Conservation (phyloP, 345 rosid species). For the Tarenaya hassleriana region DNA sequence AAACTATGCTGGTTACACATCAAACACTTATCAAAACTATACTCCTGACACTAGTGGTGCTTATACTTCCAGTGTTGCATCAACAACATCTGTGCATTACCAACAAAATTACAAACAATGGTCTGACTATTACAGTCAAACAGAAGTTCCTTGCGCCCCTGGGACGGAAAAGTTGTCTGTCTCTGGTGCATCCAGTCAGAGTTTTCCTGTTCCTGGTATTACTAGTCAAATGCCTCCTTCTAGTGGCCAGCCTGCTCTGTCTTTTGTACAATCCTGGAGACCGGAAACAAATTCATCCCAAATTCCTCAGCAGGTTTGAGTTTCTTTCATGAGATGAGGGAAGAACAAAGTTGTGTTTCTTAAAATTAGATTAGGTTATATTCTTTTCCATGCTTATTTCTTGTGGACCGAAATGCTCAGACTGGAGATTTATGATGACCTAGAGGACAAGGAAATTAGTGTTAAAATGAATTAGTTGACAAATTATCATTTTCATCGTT, state of each 20-base stretch:
- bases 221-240: conserved; percentile 48
- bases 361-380: conserved; percentile 10
- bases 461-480: neutral
- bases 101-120: conserved; percentile 83
- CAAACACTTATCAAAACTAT: conserved; percentile 64
- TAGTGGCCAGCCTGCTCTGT: conserved; percentile 50
- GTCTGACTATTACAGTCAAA: conserved; percentile 72
- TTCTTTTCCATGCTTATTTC: neutral
- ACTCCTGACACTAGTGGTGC: conserved; percentile 44
- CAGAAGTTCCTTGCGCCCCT: conserved; percentile 97
- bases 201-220: conserved; percentile 46
- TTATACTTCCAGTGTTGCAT: conserved; percentile 46
- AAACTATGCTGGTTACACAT: conserved; percentile 53
- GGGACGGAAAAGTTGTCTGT: conserved; percentile 83
- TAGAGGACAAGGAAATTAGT: conserved; percentile 1
- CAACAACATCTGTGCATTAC: conserved; percentile 53
- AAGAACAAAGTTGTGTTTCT: conserved; percentile 3
- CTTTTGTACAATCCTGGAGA: conserved; percentile 55
- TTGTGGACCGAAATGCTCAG: neutral
- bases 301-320: conserved; percentile 62
- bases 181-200: conserved; percentile 47
- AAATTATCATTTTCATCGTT: conserved; percentile 21
- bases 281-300: conserved; percentile 54
- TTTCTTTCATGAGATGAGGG: conserved; percentile 17
- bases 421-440: no score